phyloP scores from a whole-genome alignment of 2,329 filamentous ascomycete genomes.

The Penicillium crustosum region DNA sequence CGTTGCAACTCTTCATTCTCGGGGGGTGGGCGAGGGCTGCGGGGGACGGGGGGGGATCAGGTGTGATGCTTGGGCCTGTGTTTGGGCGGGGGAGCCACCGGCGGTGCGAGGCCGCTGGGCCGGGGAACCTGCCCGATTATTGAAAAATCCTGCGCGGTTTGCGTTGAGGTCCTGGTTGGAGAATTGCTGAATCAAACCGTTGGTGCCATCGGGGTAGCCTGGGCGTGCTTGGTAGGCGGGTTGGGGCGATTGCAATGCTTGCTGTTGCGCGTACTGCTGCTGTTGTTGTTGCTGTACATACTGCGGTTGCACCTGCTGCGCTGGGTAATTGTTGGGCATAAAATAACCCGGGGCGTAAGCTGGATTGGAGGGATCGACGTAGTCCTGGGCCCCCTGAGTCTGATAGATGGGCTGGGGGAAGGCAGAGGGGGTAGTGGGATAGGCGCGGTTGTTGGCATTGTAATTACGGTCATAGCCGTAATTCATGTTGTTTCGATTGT shows the following conservation, averaged over 20 bases:
- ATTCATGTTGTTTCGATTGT: conserved; percentile 49
- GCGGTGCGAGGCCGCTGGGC: conserved; percentile 80
- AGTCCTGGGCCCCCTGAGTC: conserved; percentile 60
- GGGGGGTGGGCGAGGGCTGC: conserved; percentile 54
- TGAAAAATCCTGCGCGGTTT: conserved; percentile 68
- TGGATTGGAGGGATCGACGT: conserved; percentile 53
- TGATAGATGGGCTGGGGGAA: conserved; percentile 88
- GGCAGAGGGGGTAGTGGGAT: conserved; percentile 88
- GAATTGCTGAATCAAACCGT: conserved; percentile 90
- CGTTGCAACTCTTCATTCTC: conserved; percentile 72
- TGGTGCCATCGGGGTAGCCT: conserved; percentile 72
- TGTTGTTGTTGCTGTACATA: conserved; percentile 46
- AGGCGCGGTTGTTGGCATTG: conserved; percentile 66
- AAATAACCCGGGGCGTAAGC: conserved; percentile 58
- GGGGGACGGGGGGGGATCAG: conserved; percentile 65
- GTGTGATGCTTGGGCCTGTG: conserved; percentile 64
- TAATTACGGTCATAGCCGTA: conserved; percentile 62
- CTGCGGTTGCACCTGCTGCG: conserved; percentile 47
- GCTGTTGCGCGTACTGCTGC: conserved; percentile 54
- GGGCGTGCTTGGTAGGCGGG: conserved; percentile 54
- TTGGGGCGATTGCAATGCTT: conserved; percentile 56
- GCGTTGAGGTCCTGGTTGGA: conserved; percentile 90
- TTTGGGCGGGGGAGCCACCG: conserved; percentile 57
- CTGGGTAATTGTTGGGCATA: conserved; percentile 58
- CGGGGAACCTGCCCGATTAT: conserved; percentile 63